Conservation (phyloP, 225 moss, liverwort and hornwort genomes). For the Sphagnum tenellum region DNA sequence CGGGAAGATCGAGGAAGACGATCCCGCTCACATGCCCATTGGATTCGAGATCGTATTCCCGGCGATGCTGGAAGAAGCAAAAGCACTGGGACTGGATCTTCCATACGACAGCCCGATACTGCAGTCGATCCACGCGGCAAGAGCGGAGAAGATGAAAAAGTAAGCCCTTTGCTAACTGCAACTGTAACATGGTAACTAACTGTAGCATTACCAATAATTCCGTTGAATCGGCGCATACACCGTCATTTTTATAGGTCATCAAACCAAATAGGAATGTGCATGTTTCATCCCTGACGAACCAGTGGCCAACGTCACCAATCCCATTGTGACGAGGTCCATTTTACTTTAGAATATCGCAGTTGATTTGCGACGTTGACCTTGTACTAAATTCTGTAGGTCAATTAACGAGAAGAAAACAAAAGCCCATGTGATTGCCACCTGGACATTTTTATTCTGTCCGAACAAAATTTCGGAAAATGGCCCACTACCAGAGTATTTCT, state of each 20-base stretch:
- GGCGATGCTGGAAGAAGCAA: conserved; percentile 35
- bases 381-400: no score
- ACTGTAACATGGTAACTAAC: not conserved
- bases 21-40: conserved; percentile 57
- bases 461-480: no score
- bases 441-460: no score
- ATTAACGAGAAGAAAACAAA: no score
- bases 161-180: conserved; percentile 12
- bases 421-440: no score
- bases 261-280: not conserved
- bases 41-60: conserved; percentile 85
- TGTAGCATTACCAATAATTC: not conserved
- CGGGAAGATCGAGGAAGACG: conserved; percentile 46
- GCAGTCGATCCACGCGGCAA: conserved; percentile 24
- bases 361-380: no score
- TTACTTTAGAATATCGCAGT: no score
- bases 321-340: no score
- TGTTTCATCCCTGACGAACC: no score
- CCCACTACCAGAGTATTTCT: no score
- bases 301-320: no score
- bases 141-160: conserved; percentile 63
- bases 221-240: not conserved
- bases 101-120: conserved; percentile 41
- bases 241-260: not conserved
- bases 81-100: conserved; percentile 47